These are phyloP conservation scores for Lasiodiplodia sp. DNA, from an alignment of 2,329 filamentous ascomycete species.

Conservation along the genomic window DNA sequence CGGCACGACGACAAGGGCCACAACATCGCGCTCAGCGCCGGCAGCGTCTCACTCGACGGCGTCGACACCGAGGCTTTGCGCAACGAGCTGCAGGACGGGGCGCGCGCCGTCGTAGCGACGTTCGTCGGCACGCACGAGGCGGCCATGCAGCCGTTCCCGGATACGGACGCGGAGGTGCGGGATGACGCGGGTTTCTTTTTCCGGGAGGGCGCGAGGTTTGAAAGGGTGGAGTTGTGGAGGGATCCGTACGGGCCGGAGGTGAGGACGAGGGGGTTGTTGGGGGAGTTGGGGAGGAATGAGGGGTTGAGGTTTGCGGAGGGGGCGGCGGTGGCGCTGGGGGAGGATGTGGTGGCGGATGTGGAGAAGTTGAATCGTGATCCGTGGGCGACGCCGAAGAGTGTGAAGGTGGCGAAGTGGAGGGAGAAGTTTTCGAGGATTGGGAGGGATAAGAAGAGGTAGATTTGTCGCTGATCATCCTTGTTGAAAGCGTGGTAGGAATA, in stretches of 20 bases:
- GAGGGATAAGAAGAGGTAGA: not conserved
- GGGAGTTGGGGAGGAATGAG: not conserved
- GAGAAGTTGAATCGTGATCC: slow-evolving; percentile 21
- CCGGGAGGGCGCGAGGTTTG: not conserved
- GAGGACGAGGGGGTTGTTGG: not conserved
- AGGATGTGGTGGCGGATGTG: slow-evolving; percentile 5
- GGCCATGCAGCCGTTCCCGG: slow-evolving; percentile 50
- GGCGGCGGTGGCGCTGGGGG: not conserved
- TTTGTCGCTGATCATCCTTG: too few species aligned
- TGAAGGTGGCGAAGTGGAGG: not conserved
- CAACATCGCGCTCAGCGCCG: slow-evolving; percentile 48
- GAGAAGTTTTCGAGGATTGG: slow-evolving; percentile 11
- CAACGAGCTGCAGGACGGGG: too few species aligned
- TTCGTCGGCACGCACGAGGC: slow-evolving; percentile 45
- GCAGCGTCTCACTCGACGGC: slow-evolving; percentile 1
- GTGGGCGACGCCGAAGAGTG: not conserved
- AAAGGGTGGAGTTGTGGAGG: not conserved
- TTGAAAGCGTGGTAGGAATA: too few species aligned
- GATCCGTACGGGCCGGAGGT: not conserved
- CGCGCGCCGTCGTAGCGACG: slow-evolving; percentile 39
- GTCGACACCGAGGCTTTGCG: not conserved
- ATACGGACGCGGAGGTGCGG: slow-evolving; percentile 32
- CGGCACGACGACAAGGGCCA: slow-evolving; percentile 39
- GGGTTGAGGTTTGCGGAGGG: not conserved
- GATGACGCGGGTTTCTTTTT: not conserved